Evolutionary conservation across 768 basidiomycete species (phyloP), one percentile per base, ranked within the genome.

Genomic region (Leccinum subgranulosum): DNA sequence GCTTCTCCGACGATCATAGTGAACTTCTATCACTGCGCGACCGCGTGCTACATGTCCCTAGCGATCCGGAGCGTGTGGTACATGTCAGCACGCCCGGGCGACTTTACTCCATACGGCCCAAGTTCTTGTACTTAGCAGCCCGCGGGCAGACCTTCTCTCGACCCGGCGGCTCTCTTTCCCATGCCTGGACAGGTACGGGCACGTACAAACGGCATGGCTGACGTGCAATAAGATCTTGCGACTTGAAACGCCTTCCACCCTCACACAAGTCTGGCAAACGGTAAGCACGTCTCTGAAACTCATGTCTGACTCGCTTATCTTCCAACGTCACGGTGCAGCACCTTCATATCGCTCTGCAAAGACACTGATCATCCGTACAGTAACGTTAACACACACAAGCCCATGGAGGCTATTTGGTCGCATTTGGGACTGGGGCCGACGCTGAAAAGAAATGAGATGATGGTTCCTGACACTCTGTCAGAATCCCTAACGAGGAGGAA

Each of bases 231-330:
- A 7, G 17, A 21, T 45, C 46, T 53, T 34, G 60, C 53, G 19
- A 55, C 55, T 25, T 67, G 66, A 66, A 66, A 63, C 61, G 14
- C 21, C 11, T 21, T 52, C n/a, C n/a, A n/a, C 41, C 6, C 14
- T 36, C 29, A 15, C 15, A 10, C 9, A 11, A 23, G 23, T 23
- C 31, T 33, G 31, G 31, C 12, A 15, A 7, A 17, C 28, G 3
- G 49, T 31, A 15, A 19, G 17, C 5, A 31, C 7, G 27, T 54
- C 55, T 52, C 43, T 41, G 62, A 54, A 47, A 51, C 62, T 21
- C 59, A 27, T 46, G 55, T 54, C 54, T 41, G 39, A 41, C n/a
- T 65, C 65, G 66, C 60, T 56, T 66, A 36, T 23, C 39, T 6
- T 3, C 14, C 51, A 53, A 62, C 63, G 63, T 68, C 50, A 65